These are phyloP conservation scores for Setaria viridis DNA, from an alignment of 202 grass and related monocot species.

Conservation along the genomic window DNA sequence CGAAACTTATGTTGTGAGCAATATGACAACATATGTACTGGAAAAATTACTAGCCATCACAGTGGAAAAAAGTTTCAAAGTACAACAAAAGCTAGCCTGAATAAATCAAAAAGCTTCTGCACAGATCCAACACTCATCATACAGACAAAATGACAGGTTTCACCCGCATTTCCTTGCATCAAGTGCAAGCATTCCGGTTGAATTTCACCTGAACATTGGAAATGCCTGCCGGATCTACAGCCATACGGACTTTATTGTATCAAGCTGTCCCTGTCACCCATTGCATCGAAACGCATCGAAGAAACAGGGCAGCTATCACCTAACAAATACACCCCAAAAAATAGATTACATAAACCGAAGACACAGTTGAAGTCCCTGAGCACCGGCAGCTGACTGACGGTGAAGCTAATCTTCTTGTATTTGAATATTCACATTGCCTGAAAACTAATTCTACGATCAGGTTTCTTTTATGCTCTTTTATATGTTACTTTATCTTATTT, in stretches of 20 bases:
- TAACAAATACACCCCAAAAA: background rate
- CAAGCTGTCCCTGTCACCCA: background rate
- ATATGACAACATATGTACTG: conserved; percentile 13
- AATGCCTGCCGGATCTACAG: background rate
- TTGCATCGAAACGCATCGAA: conserved; percentile 23
- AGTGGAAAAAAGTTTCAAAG: background rate
- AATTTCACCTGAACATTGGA: conserved; percentile 12
- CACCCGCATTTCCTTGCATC: background rate
- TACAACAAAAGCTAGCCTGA: background rate
- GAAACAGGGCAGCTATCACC: background rate
- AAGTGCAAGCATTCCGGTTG: background rate
- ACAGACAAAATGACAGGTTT: conserved; percentile 34
- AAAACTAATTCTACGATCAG: conserved; percentile 7
- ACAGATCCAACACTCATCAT: conserved; percentile 26
- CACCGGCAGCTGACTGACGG: conserved; percentile 7
- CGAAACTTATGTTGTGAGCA: background rate
- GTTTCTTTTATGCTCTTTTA: conserved; percentile 18
- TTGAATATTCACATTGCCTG: conserved; percentile 51
- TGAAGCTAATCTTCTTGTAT: conserved; percentile 4
- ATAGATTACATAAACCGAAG: conserved; percentile 24
- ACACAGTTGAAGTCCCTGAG: background rate
- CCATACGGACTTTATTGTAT: conserved; percentile 32
- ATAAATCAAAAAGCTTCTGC: conserved; percentile 26
- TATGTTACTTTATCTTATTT: conserved; percentile 42
- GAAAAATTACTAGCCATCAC: conserved; percentile 25